Evolutionary conservation across 2,329 filamentous ascomycete genomes (phyloP), one percentile per base, ranked within the genome.

Genomic region (Leptographium radiaticola): DNA sequence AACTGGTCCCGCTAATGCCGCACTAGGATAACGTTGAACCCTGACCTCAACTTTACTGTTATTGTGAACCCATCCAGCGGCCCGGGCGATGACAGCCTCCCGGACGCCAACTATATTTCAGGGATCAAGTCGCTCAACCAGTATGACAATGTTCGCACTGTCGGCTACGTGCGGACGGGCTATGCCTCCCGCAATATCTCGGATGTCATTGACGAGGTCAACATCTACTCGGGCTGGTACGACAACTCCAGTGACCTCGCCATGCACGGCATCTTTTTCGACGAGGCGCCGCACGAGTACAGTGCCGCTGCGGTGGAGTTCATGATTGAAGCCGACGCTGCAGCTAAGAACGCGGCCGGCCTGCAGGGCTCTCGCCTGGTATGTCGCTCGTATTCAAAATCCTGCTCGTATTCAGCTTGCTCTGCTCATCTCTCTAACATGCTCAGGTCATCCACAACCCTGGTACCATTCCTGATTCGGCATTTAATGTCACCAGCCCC

Each of bases 21-120:
- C 45, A 25, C 39, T 16, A 13, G 18, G 45, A 52, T 18, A 20
- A 31, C 20, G 7, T n/a, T 40, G 4, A 38, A 55, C 38, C 55
- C 52, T 2, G 31, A 52, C 16, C 20, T 56, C 30, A 54, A 58
- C 33, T 58, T 58, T 33, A 43, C 49, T 18, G 40, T 58, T n/a
- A 38, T 58, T 18, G 53, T 58, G 6, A 58, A 58, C 43, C 56
- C 56, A 36, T 53, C 40, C 55, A 54, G 51, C 16, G 56, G 56
- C 1, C 56, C 56, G 11, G 56, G 56, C 10, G 16, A 33, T n/a
- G 25, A n/a, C 7, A 34, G 13, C 25, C 7, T 47, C 4, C 53
- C 53, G 15, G 36, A 25, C 12, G 7, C n/a, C 40, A 30, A 33
- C 25, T 54, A 54, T 33, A 16, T 16, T 2, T 4, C 47, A 6